These are phyloP conservation scores for Phytopythium helicoides DNA, from an alignment of 352 stramenopile genomes.

Conservation along the genomic window DNA sequence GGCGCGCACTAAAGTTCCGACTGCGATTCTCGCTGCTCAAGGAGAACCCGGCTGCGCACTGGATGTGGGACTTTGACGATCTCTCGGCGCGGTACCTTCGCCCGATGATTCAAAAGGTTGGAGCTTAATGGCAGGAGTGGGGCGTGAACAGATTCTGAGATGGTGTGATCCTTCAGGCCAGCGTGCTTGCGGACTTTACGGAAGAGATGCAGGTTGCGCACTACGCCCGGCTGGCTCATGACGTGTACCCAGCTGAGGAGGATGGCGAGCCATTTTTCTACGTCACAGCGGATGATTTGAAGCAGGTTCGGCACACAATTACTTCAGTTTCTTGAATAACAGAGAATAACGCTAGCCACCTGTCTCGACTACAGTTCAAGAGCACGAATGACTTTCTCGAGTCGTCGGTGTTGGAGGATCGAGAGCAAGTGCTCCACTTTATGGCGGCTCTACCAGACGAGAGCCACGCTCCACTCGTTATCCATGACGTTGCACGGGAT, in stretches of 20 bases:
- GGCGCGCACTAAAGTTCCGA: conserved; percentile 57
- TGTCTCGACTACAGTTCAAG: conserved; percentile 51
- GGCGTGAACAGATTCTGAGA: neutral
- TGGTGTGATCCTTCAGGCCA: conserved; percentile 12
- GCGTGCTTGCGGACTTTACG: conserved; percentile 60
- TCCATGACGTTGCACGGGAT: conserved; percentile 17
- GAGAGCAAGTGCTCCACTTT: conserved; percentile 77
- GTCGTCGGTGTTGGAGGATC: conserved; percentile 59
- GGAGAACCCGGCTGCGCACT: conserved; percentile 34
- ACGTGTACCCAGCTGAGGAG: conserved; percentile 33
- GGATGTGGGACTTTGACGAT: conserved; percentile 42
- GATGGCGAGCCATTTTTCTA: conserved; percentile 25
- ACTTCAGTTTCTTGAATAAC: too few relatives aligned
- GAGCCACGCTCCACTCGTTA: conserved; percentile 52
- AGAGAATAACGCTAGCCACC: neutral
- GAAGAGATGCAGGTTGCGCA: conserved; percentile 69
- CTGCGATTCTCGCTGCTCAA: conserved; percentile 71
- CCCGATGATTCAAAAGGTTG: conserved; percentile 49
- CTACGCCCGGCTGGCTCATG: conserved; percentile 60
- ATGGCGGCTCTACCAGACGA: conserved; percentile 60
- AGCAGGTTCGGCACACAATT: conserved; percentile 40
- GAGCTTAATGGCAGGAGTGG: neutral
- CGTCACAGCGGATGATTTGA: conserved; percentile 57
- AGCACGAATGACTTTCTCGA: conserved; percentile 72
- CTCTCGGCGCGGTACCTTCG: conserved; percentile 41